Conservation (phyloP, 768 basidiomycete species). For the Naganishia randhawae region DNA sequence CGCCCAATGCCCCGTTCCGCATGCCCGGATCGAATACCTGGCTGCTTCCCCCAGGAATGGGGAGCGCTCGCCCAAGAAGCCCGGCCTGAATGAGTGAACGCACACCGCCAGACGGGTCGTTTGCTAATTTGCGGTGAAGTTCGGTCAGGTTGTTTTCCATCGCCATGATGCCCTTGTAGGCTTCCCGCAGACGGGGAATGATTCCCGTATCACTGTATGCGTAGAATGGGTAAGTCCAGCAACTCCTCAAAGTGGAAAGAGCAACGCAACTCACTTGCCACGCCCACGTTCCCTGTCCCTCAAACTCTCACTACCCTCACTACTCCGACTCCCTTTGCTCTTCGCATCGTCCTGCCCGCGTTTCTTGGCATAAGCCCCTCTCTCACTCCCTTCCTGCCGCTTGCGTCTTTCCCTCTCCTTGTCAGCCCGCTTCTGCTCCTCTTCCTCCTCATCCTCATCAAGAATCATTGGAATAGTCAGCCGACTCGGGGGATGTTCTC, state of each 20-base stretch:
- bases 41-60: conserved; percentile 29
- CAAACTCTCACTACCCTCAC: conserved; percentile 51
- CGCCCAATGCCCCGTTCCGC: conserved; percentile 27
- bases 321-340: conserved; percentile 43
- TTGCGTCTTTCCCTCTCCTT: conserved; percentile 42
- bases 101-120: conserved; percentile 50
- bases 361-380: conserved; percentile 33
- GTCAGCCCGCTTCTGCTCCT: conserved; percentile 4
- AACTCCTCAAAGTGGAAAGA: neutral
- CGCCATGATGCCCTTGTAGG: conserved; percentile 72
- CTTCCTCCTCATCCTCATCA: conserved; percentile 1
- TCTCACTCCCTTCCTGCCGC: conserved; percentile 50
- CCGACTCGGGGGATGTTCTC: conserved; percentile 22
- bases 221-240: neutral
- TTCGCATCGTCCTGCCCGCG: conserved; percentile 37
- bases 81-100: conserved; percentile 51
- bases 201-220: conserved; percentile 54
- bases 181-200: conserved; percentile 53
- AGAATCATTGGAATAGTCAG: neutral
- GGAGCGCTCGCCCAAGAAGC: conserved; percentile 34
- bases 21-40: conserved; percentile 31
- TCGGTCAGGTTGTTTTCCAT: conserved; percentile 74
- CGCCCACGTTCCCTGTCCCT: conserved; percentile 51
- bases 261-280: conserved; percentile 44
- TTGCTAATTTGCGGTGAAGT: conserved; percentile 70